A percentile compares a stretch with the other conserved stretches of the same genome.
Evolutionary conservation across 495 filamentous ascomycete species (phyloP).

Genomic region (Chaetomium cochliodes): DNA sequence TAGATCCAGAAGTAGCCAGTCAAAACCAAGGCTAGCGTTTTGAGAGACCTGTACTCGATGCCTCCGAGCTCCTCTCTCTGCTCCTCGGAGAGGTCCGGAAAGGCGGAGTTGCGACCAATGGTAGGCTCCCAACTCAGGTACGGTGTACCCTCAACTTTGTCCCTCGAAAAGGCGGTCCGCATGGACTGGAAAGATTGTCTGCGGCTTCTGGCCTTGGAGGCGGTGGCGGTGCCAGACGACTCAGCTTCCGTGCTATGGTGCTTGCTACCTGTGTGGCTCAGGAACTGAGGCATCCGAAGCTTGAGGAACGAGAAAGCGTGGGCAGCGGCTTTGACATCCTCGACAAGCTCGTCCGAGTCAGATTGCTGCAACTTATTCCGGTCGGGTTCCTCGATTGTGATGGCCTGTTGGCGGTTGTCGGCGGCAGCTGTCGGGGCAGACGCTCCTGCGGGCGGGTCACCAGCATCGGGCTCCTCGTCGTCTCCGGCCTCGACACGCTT

Average conservation of each 20-base stretch:
- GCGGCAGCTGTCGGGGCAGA: conserved; percentile 14
- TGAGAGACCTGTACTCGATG: conserved; percentile 89
- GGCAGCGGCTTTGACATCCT: conserved; percentile 38
- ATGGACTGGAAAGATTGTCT: conserved; percentile 34
- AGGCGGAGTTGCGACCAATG: conserved; percentile 85
- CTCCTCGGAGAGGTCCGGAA: conserved; percentile 81
- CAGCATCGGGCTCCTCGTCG: conserved; percentile 26
- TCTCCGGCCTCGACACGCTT: conserved; percentile 56
- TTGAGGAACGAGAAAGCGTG: conserved; percentile 38
- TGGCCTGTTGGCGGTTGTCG: conserved; percentile 53
- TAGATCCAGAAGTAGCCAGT: conserved; percentile 75
- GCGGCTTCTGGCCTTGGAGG: conserved; percentile 16
- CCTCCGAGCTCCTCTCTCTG: conserved; percentile 91
- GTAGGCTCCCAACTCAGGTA: conserved; percentile 95
- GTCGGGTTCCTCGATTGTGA: conserved; percentile 64
- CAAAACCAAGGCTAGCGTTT: conserved; percentile 76
- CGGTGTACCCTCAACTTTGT: conserved; percentile 60
- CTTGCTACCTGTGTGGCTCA: conserved; percentile 23
- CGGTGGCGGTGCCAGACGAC: background rate
- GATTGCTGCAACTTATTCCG: conserved; percentile 33
- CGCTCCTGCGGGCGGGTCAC: conserved; percentile 19
- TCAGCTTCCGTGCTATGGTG: conserved; percentile 27
- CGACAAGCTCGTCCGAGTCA: conserved; percentile 35
- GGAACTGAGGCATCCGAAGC: conserved; percentile 35
- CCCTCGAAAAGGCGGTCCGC: conserved; percentile 41